Evolutionary conservation across 2,329 filamentous ascomycete genomes (phyloP), one percentile per base, ranked within the genome.

Genomic region (Penicillium sp.): DNA sequence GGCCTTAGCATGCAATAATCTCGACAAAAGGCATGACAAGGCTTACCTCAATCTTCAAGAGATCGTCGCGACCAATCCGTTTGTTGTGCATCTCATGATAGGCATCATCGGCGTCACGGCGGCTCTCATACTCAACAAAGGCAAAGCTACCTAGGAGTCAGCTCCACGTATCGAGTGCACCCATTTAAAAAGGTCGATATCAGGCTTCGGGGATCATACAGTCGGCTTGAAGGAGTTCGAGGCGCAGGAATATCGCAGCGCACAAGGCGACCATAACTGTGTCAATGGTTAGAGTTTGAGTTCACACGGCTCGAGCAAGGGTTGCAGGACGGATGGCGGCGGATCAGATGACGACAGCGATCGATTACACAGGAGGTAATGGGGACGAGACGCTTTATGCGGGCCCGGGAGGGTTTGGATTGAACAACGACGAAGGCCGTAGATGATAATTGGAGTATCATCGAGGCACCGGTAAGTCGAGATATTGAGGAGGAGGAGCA

Each of bases 31-130:
- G 18, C 18, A 18, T 3, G 33, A 43, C 12, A 37, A n/a, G n/a
- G 51, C 80, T 59, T 74, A 95, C 93, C 82, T 98, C 93, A 58
- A 98, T 97, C 77, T 98, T 98, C 75, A 98, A 70, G 51, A 95
- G 76, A 65, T 98, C 93, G 67, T 98, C 93, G 54, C 91, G 86
- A 41, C 90, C 90, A 61, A 98, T 90, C 59, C 91, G 89, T 82
- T 96, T 96, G 78, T 97, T 97, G 69, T 98, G 93, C 93, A 98
- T 98, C 76, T 98, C 93, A 71, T 98, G 89, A 70, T 98, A 98
- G 41, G 93, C 93, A 75, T 98, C 93, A 71, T 98, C 93, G 56
- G 93, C 90, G 78, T 98, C 93, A 62, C 93, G 90, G 63, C 91
- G 88, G 71, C 90, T 94, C 77, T 98, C 93, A 72, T 98, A 98